These are phyloP conservation scores for Botryotinia globosa DNA, from an alignment of 2,329 filamentous ascomycete genomes.

Conservation along the genomic window DNA sequence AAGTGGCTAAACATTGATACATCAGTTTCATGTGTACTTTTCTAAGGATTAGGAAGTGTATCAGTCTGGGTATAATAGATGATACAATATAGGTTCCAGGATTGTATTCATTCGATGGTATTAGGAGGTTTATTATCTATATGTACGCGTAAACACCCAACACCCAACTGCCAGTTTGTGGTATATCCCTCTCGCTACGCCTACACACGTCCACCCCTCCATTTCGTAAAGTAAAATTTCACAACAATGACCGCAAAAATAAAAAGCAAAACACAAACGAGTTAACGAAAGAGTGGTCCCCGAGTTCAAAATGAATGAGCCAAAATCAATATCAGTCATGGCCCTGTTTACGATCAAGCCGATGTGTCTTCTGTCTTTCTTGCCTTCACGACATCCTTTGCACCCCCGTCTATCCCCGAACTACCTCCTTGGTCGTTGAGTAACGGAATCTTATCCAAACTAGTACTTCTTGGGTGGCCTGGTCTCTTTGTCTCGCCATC, in stretches of 20 bases:
- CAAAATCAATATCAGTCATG: neutral
- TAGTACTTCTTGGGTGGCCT: slow-evolving; percentile 26
- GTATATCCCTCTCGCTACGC: slow-evolving; percentile 8
- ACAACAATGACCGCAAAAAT: neutral
- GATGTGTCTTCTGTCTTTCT: slow-evolving; percentile 43
- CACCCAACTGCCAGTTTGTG: slow-evolving; percentile 7
- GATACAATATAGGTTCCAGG: neutral
- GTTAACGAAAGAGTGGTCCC: neutral
- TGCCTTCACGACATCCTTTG: slow-evolving; percentile 48
- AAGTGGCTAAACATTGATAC: neutral
- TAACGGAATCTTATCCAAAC: slow-evolving; percentile 56
- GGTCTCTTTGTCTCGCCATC: slow-evolving; percentile 2
- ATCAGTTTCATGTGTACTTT: neutral
- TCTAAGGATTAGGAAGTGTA: neutral
- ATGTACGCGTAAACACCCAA: neutral
- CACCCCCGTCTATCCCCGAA: slow-evolving; percentile 46
- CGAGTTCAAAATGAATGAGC: neutral
- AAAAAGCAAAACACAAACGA: neutral
- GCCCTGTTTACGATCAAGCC: slow-evolving; percentile 23
- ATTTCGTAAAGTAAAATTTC: neutral
- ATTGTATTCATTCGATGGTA: neutral
- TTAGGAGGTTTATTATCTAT: neutral
- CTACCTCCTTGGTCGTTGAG: slow-evolving; percentile 48
- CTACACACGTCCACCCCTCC: neutral
- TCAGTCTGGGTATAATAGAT: neutral